These are phyloP conservation scores for Saccharomycopsis hybrid DNA, from an alignment of 1,139 yeast genomes.

Conservation along the genomic window DNA sequence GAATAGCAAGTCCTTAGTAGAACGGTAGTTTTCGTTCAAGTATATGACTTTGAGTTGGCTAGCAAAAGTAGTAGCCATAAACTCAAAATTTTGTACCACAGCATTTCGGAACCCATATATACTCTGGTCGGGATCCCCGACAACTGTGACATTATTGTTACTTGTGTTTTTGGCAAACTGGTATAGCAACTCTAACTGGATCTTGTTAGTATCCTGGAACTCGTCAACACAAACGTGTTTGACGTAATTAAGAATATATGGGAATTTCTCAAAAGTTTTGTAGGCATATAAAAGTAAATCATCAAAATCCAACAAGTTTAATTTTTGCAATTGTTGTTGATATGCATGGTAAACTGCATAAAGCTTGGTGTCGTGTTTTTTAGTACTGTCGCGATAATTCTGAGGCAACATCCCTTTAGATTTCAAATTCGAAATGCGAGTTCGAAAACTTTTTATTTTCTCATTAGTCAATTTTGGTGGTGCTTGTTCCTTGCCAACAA, in stretches of 20 bases:
- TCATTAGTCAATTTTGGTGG: neutral
- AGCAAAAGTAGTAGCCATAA: slow-evolving; percentile 46
- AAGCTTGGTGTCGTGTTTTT: slow-evolving; percentile 29
- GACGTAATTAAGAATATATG: slow-evolving; percentile 44
- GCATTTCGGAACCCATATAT: slow-evolving; percentile 89
- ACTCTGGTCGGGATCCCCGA: slow-evolving; percentile 96
- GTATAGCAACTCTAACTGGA: slow-evolving; percentile 66
- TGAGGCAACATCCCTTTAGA: slow-evolving; percentile 38
- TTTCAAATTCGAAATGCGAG: slow-evolving; percentile 48
- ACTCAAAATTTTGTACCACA: slow-evolving; percentile 55
- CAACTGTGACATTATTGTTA: slow-evolving; percentile 60
- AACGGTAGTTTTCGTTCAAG: slow-evolving; percentile 71
- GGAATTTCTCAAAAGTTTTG: slow-evolving; percentile 38
- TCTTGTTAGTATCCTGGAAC: slow-evolving; percentile 82
- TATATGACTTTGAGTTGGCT: slow-evolving; percentile 35
- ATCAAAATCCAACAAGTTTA: slow-evolving; percentile 67
- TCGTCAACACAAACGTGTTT: slow-evolving; percentile 85
- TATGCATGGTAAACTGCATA: slow-evolving; percentile 41
- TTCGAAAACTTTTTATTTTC: slow-evolving; percentile 27
- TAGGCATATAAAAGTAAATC: slow-evolving; percentile 62
- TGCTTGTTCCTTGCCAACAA: no score
- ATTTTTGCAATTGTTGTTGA: slow-evolving; percentile 39
- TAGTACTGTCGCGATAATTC: slow-evolving; percentile 22
- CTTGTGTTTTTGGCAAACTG: slow-evolving; percentile 43
- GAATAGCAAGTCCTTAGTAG: slow-evolving; percentile 59